A percentile compares a stretch with the other conserved stretches of the same genome.
Conservation (phyloP, 2,329 filamentous ascomycete genomes). For the Fusarium sp. region DNA sequence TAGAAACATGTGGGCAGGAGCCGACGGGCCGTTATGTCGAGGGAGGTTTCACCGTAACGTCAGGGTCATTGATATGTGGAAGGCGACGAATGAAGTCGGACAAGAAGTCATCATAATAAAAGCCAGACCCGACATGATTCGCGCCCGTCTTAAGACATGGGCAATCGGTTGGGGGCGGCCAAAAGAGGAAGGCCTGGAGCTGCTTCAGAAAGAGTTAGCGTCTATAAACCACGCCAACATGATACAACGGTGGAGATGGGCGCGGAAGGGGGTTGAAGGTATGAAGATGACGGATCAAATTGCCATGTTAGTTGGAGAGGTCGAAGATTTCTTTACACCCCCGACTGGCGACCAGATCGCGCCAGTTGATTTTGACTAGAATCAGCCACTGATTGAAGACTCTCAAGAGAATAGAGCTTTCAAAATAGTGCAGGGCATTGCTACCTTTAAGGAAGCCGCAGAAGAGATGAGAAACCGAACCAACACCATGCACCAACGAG, state of each 20-base stretch:
- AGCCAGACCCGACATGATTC: too few species aligned
- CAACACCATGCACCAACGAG: background rate
- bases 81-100: too few species aligned
- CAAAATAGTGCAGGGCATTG: background rate
- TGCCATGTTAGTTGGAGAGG: background rate
- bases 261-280: background rate
- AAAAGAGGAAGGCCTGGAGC: background rate
- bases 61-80: too few species aligned
- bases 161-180: background rate
- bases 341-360: background rate
- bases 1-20: too few species aligned
- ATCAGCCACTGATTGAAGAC: too few species aligned
- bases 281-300: background rate
- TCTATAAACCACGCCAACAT: background rate
- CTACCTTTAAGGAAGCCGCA: background rate
- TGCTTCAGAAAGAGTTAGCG: fast-evolving
- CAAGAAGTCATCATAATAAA: too few species aligned
- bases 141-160: background rate
- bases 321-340: background rate
- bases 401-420: background rate
- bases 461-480: background rate
- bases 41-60: too few species aligned
- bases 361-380: background rate
- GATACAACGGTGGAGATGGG: background rate
- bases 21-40: too few species aligned